These are phyloP conservation scores for Phialocephala subalpina DNA, from an alignment of 2,329 filamentous ascomycete species.

Conservation along the genomic window DNA sequence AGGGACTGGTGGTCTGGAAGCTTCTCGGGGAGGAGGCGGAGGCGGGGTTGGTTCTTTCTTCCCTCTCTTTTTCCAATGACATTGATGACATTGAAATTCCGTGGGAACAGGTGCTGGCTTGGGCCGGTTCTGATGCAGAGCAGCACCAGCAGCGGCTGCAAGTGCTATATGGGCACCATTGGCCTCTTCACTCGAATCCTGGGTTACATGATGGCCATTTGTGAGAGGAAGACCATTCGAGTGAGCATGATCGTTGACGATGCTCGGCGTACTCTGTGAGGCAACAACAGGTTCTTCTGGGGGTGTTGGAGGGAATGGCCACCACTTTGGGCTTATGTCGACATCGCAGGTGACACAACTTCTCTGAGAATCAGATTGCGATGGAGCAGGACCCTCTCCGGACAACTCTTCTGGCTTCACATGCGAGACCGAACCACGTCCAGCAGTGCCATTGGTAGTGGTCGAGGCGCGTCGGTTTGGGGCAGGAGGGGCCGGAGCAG, in stretches of 20 bases:
- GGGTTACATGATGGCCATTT: conserved; percentile 27
- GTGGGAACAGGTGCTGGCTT: conserved; percentile 42
- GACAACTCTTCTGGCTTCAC: conserved; percentile 38
- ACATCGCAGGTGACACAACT: conserved; percentile 71
- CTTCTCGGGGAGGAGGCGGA: conserved; percentile 28
- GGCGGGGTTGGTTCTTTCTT: conserved; percentile 36
- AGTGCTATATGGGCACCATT: conserved; percentile 40
- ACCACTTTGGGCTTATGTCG: conserved; percentile 80
- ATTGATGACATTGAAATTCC: conserved; percentile 80
- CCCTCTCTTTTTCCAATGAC: conserved; percentile 59
- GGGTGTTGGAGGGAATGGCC: conserved; percentile 47
- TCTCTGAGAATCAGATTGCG: conserved; percentile 49
- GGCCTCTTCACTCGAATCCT: conserved; percentile 20
- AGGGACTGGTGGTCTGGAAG: conserved; percentile 33
- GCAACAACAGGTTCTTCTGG: conserved; percentile 4
- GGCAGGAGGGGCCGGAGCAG: conserved; percentile 39
- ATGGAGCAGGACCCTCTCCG: conserved; percentile 15
- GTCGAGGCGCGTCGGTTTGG: conserved; percentile 64
- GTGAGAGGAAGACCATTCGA: conserved; percentile 19
- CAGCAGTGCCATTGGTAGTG: conserved; percentile 46
- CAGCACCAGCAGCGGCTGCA: conserved; percentile 44
- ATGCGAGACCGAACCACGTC: conserved; percentile 39
- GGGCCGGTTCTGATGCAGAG: conserved; percentile 35
- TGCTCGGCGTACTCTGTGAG: conserved; percentile 5
- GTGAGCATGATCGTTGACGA: conserved; percentile 27